Evolutionary conservation across 805 yeast species (phyloP), one percentile per base, ranked within the genome.

Genomic region (Metschnikowia aberdeeniae): DNA sequence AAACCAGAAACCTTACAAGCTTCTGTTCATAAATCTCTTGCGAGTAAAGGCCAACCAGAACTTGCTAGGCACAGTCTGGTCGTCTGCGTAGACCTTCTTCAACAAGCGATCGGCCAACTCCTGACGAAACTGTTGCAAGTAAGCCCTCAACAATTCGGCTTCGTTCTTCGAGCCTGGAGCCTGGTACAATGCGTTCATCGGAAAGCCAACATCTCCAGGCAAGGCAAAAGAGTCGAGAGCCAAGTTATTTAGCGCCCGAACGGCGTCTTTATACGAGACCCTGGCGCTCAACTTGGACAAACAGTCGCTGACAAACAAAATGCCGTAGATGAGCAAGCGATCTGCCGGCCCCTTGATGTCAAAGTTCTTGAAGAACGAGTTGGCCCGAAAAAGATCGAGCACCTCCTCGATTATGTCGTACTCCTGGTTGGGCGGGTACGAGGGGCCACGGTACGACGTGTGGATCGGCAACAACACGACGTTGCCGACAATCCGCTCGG

Each of bases 341-440:
- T 93, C 99, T 3, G 97, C 85, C 19, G 95, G 86, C 10, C 97
- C 96, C 64, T 89, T 89, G 70, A 93, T 90, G 69, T 93, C 99
- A 64, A 93, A 93, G 73, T 93, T 93, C 63, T 87, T 86, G 78
- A 93, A 93, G 68, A 93, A 92, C 10, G 97, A 86, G 66, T 93
- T 93, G 57, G 97, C 97, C 54, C 99, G 77, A 68, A 93, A 93
- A 44, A 93, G 75, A 66, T 93, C 98, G 44, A 93, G 69, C 24
- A 82, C 77, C 64, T 93, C 99, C 64, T 93, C 99, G 46, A 87
- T 77, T 46, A 93, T 86, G 67, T 93, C 99, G 62, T 90, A 92
- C 36, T 70, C 76, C 46, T 80, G 78, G 13, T 78, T 73, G 5
- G 95, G 92, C 4, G 75, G 73, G 63, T 83, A 89, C 1, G 96